These are phyloP conservation scores for Brassica carinata DNA, from an alignment of 345 rosid species.

Conservation along the genomic window DNA sequence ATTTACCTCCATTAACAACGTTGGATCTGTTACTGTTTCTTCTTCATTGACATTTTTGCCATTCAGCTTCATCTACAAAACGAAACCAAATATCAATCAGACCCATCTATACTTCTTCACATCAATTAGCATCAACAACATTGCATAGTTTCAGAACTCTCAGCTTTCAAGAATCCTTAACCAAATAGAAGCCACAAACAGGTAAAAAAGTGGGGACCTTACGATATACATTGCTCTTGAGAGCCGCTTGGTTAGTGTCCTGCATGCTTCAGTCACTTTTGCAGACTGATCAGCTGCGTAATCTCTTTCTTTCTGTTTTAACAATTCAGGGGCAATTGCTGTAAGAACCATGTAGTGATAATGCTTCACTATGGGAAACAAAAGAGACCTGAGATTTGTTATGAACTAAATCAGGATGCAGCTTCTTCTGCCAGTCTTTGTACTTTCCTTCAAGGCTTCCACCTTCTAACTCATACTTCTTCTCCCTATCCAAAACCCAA, in stretches of 20 bases:
- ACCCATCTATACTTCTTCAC: background rate
- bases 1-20: constrained; percentile 71
- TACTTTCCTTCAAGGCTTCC: constrained; percentile 68
- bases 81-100: constrained; percentile 1
- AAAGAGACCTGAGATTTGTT: constrained; percentile 77
- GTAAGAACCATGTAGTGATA: background rate
- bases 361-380: background rate
- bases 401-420: constrained; percentile 97
- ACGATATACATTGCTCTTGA: constrained; percentile 86
- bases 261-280: constrained; percentile 78
- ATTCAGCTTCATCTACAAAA: constrained; percentile 65
- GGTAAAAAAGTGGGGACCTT: constrained; percentile 30
- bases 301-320: constrained; percentile 62
- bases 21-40: constrained; percentile 80
- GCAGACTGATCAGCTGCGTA: constrained; percentile 92
- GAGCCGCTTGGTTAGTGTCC: constrained; percentile 58
- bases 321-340: background rate
- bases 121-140: background rate
- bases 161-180: background rate
- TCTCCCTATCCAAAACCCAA: constrained; percentile 52
- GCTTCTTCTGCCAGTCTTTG: constrained; percentile 88
- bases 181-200: background rate
- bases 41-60: constrained; percentile 79
- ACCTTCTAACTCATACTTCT: constrained; percentile 60
- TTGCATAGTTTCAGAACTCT: background rate